Evolutionary conservation across 2,329 filamentous ascomycete genomes (phyloP).

Genomic region (Fusarium devonianum): DNA sequence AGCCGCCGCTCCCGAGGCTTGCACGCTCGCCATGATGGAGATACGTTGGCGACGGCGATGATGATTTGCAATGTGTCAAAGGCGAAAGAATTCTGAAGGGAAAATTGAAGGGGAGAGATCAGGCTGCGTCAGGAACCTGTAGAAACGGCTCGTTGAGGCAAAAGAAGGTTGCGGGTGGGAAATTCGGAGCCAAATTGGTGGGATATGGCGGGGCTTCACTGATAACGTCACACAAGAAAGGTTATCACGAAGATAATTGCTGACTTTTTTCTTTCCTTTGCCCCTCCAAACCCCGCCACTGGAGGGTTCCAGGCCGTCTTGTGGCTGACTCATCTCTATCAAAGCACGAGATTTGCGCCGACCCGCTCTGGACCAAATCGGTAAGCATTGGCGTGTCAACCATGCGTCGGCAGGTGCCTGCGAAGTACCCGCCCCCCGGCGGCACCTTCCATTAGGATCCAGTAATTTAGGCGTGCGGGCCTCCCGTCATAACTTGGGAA

Average conservation of each 20-base stretch:
- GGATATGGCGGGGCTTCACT: conserved; percentile 39
- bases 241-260: conserved; percentile 34
- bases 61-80: neutral
- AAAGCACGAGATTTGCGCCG: neutral
- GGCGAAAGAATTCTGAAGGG: neutral
- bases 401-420: neutral
- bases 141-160: conserved; percentile 1
- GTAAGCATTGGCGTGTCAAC: conserved; percentile 18
- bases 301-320: conserved; percentile 21
- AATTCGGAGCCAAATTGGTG: conserved; percentile 38
- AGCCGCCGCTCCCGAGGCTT: conserved; percentile 44
- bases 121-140: neutral
- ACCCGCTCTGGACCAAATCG: neutral
- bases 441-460: too few species aligned
- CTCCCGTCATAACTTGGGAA: conserved; percentile 1
- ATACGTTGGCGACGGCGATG: neutral
- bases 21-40: conserved; percentile 54
- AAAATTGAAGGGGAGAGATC: neutral
- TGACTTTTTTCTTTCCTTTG: conserved; percentile 35
- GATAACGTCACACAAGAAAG: conserved; percentile 42
- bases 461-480: too few species aligned
- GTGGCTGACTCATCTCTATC: conserved; percentile 13
- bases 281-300: conserved; percentile 28
- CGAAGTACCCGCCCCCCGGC: neutral
- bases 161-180: conserved; percentile 19